These are phyloP conservation scores for Stylonectria norvegica DNA, from an alignment of 2,329 filamentous ascomycete genomes.

Conservation along the genomic window DNA sequence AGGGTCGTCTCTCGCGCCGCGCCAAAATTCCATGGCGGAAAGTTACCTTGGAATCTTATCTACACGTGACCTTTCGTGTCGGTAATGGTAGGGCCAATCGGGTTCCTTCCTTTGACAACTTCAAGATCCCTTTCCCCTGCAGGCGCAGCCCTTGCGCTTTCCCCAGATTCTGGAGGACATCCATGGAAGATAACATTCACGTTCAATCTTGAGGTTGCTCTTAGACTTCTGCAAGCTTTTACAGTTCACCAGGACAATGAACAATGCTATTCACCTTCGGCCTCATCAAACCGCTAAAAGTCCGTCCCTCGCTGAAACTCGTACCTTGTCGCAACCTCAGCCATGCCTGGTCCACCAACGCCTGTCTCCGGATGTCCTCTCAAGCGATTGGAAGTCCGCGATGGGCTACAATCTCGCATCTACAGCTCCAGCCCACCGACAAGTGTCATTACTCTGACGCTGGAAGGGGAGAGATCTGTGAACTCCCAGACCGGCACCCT, in stretches of 20 bases:
- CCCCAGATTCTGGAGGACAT: too few species aligned
- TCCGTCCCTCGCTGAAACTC: not conserved
- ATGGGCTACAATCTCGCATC: slow-evolving; percentile 15
- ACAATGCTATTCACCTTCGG: too few species aligned
- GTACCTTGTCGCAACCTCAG: not conserved
- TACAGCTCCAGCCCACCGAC: slow-evolving; percentile 20
- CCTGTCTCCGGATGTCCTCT: slow-evolving; percentile 32
- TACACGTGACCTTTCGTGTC: slow-evolving; percentile 15
- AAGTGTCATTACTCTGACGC: slow-evolving; percentile 25
- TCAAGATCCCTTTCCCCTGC: not conserved
- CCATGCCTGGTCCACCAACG: slow-evolving; percentile 28
- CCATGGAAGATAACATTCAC: too few species aligned
- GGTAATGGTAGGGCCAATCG: too few species aligned
- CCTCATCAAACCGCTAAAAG: not conserved
- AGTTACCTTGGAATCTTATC: slow-evolving; percentile 12
- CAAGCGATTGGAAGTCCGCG: slow-evolving; percentile 28
- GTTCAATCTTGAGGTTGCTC: too few species aligned
- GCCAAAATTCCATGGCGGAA: slow-evolving; percentile 13
- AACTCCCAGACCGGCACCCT: slow-evolving; percentile 14
- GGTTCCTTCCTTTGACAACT: slow-evolving; percentile 14
- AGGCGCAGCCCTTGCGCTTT: too few species aligned
- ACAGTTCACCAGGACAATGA: too few species aligned
- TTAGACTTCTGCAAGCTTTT: too few species aligned
- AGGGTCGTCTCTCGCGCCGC: slow-evolving; percentile 15
- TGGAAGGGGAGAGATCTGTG: slow-evolving; percentile 25